Conservation (phyloP, 1,139 yeast genomes). For the Magnusiomyces suaveolens region DNA sequence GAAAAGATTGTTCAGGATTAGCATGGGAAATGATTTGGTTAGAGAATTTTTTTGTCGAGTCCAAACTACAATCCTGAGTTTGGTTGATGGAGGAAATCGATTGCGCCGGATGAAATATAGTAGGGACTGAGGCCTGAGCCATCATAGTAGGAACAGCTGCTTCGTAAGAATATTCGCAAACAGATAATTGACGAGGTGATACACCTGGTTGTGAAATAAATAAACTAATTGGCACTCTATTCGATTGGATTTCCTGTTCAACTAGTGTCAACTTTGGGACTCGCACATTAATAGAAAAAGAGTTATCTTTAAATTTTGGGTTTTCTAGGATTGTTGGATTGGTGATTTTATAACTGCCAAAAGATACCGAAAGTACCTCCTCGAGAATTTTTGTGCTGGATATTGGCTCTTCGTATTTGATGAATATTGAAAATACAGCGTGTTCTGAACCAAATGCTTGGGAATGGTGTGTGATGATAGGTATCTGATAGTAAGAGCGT, state of each 20-base stretch:
- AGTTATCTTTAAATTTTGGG: constrained; percentile 6
- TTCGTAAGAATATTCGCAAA: neutral
- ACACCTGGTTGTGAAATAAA: too few relatives aligned
- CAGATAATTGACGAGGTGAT: neutral
- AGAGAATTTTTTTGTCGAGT: neutral
- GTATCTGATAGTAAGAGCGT: constrained; percentile 2
- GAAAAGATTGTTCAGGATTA: neutral
- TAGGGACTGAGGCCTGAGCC: neutral
- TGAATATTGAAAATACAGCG: constrained; percentile 14
- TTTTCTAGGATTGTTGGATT: constrained; percentile 7
- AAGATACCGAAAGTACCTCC: constrained; percentile 14
- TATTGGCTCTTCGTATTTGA: constrained; percentile 11
- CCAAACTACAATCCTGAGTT: neutral
- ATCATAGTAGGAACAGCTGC: neutral
- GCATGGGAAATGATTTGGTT: neutral
- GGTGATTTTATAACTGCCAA: constrained; percentile 16
- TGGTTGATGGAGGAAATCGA: neutral
- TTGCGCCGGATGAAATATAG: too few relatives aligned
- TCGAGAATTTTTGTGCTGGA: constrained; percentile 7
- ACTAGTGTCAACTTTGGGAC: constrained; percentile 4
- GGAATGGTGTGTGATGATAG: constrained; percentile 14
- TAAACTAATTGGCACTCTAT: too few relatives aligned
- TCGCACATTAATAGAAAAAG: constrained; percentile 6
- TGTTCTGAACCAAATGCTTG: constrained; percentile 13
- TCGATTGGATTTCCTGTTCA: too few relatives aligned